Base-by-base conservation (phyloP, 306 rosid species). In the Citrullus mucosospermus region DNA sequence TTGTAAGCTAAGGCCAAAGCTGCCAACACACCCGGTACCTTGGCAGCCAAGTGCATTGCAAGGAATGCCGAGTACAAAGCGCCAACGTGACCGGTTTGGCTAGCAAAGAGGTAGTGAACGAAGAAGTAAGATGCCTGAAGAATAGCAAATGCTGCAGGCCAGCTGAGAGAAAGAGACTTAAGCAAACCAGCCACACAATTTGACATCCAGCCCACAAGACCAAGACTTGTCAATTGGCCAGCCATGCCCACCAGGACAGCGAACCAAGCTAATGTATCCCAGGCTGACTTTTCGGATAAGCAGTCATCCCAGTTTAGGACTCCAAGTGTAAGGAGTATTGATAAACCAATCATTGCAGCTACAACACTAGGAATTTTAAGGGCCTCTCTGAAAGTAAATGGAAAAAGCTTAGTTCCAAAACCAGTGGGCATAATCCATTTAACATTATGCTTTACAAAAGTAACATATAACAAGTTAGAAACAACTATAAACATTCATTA, bases 221-320 rank as follows among this genome's bases (percentile, higher is more conserved):
- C 99, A 14, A 92, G 92, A 77, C 87, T 90, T 30, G 99, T 92
- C 88, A 95, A 82, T 80, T 95, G 99, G 79, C 92, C 69, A 16
- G 99, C 99, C 99, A 95, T 88, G 60, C 99, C 97, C 57, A 95
- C 97, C 38, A 92, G 88, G 84, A 92, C 89, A 48, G 96, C 96
- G 50, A 95, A 95, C 99, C 99, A 95, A 75, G 93, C 93, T 82
- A 95, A 85, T 77, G 99, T 95, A 84, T 95, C 98, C 99, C 99
- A 95, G 0, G 99, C 99, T 0, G 97, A 90, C 83, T 90, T 92
- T 69, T 95, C 99, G 20, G 86, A 74, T 88, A 92, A 86, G 81
- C 99, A 95, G 81, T 95, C 99, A 80, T 90, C 75, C 99, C 99
- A 95, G 78, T 91, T 88, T 53, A 95, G 97, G 78, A 92, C 97